phyloP scores from a whole-genome alignment of 2,329 filamentous ascomycete species.

The Hymenoscyphus occultus region DNA sequence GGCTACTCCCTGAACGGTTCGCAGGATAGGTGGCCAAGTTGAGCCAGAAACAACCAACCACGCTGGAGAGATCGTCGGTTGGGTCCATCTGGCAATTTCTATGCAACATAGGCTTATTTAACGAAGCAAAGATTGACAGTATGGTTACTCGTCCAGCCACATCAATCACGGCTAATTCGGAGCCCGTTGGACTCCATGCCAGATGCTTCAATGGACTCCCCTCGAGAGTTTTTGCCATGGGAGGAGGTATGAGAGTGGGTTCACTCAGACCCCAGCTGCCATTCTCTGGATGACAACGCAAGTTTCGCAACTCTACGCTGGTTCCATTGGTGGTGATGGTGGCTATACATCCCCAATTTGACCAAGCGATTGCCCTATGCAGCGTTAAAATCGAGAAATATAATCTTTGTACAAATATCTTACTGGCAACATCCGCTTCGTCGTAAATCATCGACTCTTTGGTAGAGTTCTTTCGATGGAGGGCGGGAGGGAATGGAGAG shows the following conservation, averaged over 20 bases:
- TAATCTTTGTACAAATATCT: conserved; percentile 34
- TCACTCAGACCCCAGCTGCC: conserved; percentile 75
- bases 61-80: conserved; percentile 69
- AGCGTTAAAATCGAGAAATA: conserved; percentile 6
- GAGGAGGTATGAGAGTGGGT: conserved; percentile 60
- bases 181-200: conserved; percentile 70
- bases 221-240: conserved; percentile 55
- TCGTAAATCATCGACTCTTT: conserved; percentile 74
- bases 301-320: conserved; percentile 67
- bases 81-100: conserved; percentile 65
- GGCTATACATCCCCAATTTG: conserved; percentile 80
- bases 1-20: conserved; percentile 30
- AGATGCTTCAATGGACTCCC: conserved; percentile 73
- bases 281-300: conserved; percentile 65
- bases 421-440: conserved; percentile 79
- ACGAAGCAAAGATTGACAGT: conserved; percentile 64
- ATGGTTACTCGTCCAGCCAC: conserved; percentile 74
- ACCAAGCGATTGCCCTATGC: conserved; percentile 78
- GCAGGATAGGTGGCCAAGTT: conserved; percentile 32
- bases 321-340: conserved; percentile 71
- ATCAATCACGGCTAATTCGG: conserved; percentile 83
- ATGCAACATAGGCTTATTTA: conserved; percentile 68
- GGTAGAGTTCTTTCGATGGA: conserved; percentile 63
- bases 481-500: conserved; percentile 52
- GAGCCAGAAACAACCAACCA: conserved; percentile 88